Base-by-base conservation (phyloP, 176 grass and related monocot genomes). In the Avena sativa region DNA sequence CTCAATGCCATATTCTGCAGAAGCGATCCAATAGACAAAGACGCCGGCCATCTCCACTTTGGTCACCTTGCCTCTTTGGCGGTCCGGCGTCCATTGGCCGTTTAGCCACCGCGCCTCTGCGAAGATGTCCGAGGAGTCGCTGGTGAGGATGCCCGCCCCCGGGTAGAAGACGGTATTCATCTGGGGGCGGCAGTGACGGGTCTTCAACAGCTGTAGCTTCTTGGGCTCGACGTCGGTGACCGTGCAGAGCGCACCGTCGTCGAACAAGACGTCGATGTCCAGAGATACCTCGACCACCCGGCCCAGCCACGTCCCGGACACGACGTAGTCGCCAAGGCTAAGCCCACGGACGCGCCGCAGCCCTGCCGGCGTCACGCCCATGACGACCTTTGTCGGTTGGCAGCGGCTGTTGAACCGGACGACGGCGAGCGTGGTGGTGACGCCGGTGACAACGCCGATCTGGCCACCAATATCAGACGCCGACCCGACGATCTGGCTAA, bases 1-100 rank as follows among this genome's bases (percentile, higher is more conserved):
- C 6, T 28, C 11, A 6, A 12, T 76, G 72, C 72, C 72, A 5
- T 26, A 23, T 17, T 76, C n/a, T 32, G 2, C 23, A 5, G 74
- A 21, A 13, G 74, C 75, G 14, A 79, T 5, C 75, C 84, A 86
- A 9, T 46, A 1, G 50, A 86, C 84, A 50, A 86, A 15, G 30
- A 79, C 62, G 74, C 14, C n/a, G 48, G 74, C 32, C 12, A 17
- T 38, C 30, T 52, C 32, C 12, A 68, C 60, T 36, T 28, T 86
- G 34, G 49, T 3, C 5, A 86, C 74, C n/a, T 9, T 69, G 74
- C 74, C 84, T 11, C 16, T 11, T 13, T 1, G 2, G n/a, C 21
- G 72, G 72, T 8, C 5, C 12, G n/a, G 21, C 10, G 51, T 50
- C 74, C 83, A 85, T 20, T 85, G 23, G 1, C 83, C 83, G 43